Conservation (phyloP, 768 basidiomycete species). For the Psilocybe tampanensis region DNA sequence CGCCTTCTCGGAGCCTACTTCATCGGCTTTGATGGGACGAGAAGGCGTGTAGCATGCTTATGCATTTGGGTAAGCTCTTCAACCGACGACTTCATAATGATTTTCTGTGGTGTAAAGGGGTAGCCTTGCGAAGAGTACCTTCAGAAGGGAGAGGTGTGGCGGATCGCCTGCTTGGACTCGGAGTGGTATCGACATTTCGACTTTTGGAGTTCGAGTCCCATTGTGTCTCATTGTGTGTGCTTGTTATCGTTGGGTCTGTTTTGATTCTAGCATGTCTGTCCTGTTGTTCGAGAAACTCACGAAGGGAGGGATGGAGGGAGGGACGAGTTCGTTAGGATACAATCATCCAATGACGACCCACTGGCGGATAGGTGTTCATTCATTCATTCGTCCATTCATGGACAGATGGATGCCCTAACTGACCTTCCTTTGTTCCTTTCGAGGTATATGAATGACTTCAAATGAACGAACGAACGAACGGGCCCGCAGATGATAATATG, state of each 20-base stretch:
- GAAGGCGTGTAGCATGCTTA: neutral
- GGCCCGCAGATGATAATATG: neutral
- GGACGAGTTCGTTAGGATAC: neutral
- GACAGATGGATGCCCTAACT: neutral
- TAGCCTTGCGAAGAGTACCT: neutral
- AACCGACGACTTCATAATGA: neutral
- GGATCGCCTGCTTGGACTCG: slow-evolving; percentile 16
- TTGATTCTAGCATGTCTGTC: neutral
- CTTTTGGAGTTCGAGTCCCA: too few species aligned
- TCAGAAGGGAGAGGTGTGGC: slow-evolving; percentile 9
- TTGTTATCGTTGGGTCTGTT: neutral
- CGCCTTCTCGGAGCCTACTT: slow-evolving; percentile 12
- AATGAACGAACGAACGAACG: too few species aligned
- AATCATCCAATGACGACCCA: too few species aligned
- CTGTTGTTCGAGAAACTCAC: neutral
- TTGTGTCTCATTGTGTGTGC: neutral
- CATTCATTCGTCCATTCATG: neutral
- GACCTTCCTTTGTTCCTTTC: slow-evolving; percentile 1
- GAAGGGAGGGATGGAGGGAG: neutral
- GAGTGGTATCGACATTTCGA: neutral
- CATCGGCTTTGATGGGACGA: slow-evolving; percentile 7
- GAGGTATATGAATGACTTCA: neutral
- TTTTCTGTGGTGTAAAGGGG: slow-evolving; percentile 7
- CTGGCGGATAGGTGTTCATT: too few species aligned
- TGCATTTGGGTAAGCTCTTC: neutral